Percentiles rank a stretch among this genome's conserved stretches.
Evolutionary conservation across 2,329 filamentous ascomycete species (phyloP).

Genomic region (Calonectria multiphialidica): DNA sequence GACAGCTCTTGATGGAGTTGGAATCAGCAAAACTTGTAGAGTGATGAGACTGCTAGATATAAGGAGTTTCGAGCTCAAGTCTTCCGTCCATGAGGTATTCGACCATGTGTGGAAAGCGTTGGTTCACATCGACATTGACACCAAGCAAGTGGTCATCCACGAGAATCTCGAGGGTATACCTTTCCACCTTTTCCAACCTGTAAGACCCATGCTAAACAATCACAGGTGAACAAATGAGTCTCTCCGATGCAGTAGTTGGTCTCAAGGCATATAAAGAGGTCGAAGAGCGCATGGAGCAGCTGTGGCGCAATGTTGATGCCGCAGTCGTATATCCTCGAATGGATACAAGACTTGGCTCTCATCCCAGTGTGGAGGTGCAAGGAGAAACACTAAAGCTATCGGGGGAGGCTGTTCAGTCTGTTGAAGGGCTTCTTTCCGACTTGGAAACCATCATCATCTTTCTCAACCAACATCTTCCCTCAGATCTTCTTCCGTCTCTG

Average conservation of each 20-base stretch:
- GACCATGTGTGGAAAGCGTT: conserved; percentile 78
- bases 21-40: conserved; percentile 71
- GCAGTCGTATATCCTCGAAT: conserved; percentile 72
- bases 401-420: conserved; percentile 57
- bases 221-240: conserved; percentile 64
- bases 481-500: conserved; percentile 69
- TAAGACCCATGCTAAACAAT: conserved; percentile 29
- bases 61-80: conserved; percentile 74
- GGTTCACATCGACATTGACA: conserved; percentile 70
- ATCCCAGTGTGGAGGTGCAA: conserved; percentile 56
- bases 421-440: conserved; percentile 66
- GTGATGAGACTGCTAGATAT: conserved; percentile 74
- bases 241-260: conserved; percentile 66
- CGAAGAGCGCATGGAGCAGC: conserved; percentile 67
- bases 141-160: conserved; percentile 67
- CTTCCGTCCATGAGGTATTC: conserved; percentile 74
- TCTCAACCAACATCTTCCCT: conserved; percentile 64
- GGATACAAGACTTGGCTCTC: conserved; percentile 47
- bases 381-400: conserved; percentile 57
- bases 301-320: conserved; percentile 74
- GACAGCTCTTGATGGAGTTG: conserved; percentile 68
- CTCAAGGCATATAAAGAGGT: conserved; percentile 72
- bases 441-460: conserved; percentile 65
- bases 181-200: not conserved
- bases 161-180: conserved; percentile 63